Base-by-base conservation (phyloP, 768 basidiomycete species). In the Polyporus arcularius region DNA sequence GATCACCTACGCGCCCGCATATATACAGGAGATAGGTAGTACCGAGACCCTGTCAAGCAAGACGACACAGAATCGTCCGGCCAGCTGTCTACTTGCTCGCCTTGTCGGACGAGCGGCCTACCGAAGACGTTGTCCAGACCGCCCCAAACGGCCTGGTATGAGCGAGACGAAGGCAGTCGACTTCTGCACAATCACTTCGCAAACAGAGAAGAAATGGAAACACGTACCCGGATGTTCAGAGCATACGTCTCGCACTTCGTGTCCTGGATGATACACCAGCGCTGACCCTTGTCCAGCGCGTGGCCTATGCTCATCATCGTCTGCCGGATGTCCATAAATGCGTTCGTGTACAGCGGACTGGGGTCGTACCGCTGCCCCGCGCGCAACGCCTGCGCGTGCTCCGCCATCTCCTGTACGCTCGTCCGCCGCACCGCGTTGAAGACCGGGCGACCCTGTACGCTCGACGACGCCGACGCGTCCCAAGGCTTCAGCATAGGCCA, bases 291-390 rank as follows among this genome's bases (percentile, higher is more conserved):
- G 18, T 67, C 63, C 46, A 58, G 59, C 39, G 16, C 40, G 14
- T 52, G 48, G 0, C 56, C 60, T 18, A 67, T 32, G 21, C 54
- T 57, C 57, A 65, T 58, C 7, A 65, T 14, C 28, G 67, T 65
- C 54, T 65, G 64, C 9, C 67, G 54, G 10, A 65, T 41, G 48
- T 68, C 67, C 56, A 62, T 52, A 16, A 68, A 63, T 1, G 64
- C 53, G 46, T 65, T 58, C 18, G 40, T 39, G 31, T 50, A 65
- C 6, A 65, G 43, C 2, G 32, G 32, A 26, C 41, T 12, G 10
- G 15, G 6, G 31, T 6, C 15, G 10, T 6, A 30, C 42, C 39
- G 53, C 50, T 55, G 10, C 42, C n/a, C 40, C 26, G 21, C 8
- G 40, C 47, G 53, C 10, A 60, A 40, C 18, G 59, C 46, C 7